phyloP scores from a whole-genome alignment of 2,329 filamentous ascomycete species.

The Ophiocordyceps sinensis region DNA sequence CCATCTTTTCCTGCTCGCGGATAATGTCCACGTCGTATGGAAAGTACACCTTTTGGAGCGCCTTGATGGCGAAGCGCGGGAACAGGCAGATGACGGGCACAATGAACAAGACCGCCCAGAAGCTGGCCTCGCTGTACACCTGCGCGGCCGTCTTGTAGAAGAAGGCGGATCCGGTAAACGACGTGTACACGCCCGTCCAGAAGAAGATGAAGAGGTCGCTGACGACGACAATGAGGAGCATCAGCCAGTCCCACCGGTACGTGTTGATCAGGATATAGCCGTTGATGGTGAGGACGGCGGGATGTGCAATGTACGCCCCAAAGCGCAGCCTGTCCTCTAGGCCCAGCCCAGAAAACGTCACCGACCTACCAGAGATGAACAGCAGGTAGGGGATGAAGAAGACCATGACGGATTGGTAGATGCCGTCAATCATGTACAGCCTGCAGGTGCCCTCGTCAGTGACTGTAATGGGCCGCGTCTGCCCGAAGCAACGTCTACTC shows the following conservation, averaged over 20 bases:
- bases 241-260: slow-evolving; percentile 97
- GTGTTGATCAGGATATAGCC: slow-evolving; percentile 91
- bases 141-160: slow-evolving; percentile 69
- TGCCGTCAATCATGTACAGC: slow-evolving; percentile 86
- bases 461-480: neutral
- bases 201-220: slow-evolving; percentile 84
- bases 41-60: slow-evolving; percentile 84
- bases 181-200: slow-evolving; percentile 81
- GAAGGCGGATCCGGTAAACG: slow-evolving; percentile 29
- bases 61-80: slow-evolving; percentile 76
- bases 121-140: slow-evolving; percentile 66
- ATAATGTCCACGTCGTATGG: slow-evolving; percentile 92
- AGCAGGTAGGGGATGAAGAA: slow-evolving; percentile 88
- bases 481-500: slow-evolving; percentile 17
- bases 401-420: slow-evolving; percentile 87
- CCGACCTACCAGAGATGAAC: slow-evolving; percentile 53
- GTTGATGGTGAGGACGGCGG: slow-evolving; percentile 80
- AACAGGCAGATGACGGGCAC: slow-evolving; percentile 72
- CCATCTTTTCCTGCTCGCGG: slow-evolving; percentile 75
- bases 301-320: slow-evolving; percentile 74
- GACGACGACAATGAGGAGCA: slow-evolving; percentile 65
- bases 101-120: slow-evolving; percentile 75
- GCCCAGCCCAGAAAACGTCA: slow-evolving; percentile 57
- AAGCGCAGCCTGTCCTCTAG: slow-evolving; percentile 71
- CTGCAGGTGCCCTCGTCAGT: slow-evolving; percentile 23